Conservation (phyloP, 441 rosid species). For the Adansonia madagascariensis region DNA sequence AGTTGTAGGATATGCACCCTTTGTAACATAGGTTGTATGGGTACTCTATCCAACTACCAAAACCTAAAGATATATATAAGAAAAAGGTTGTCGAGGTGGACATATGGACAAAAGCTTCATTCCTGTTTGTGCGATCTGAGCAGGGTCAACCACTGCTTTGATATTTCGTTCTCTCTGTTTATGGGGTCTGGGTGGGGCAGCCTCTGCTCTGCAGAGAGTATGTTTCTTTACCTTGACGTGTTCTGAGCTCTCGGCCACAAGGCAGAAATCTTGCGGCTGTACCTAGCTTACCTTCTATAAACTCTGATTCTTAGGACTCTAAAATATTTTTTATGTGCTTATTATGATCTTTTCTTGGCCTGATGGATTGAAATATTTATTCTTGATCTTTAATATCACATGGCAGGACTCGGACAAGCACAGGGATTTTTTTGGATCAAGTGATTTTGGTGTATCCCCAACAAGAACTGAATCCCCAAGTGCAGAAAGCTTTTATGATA, state of each 20-base stretch:
- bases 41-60: too few species aligned
- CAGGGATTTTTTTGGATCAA: slow-evolving; percentile 62
- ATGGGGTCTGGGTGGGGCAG: too few species aligned
- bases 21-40: too few species aligned
- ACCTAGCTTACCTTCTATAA: slow-evolving; percentile 1
- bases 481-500: slow-evolving; percentile 51
- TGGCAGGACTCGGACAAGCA: slow-evolving; percentile 56
- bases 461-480: slow-evolving; percentile 67
- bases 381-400: slow-evolving; percentile 14
- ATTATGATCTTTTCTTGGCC: neutral
- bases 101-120: too few species aligned
- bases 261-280: slow-evolving; percentile 12
- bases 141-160: too few species aligned
- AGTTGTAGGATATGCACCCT: too few species aligned
- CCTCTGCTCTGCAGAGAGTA: too few species aligned
- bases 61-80: too few species aligned
- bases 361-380: slow-evolving; percentile 4
- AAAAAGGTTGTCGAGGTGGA: too few species aligned
- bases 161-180: too few species aligned
- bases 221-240: neutral
- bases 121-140: too few species aligned
- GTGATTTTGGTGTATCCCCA: slow-evolving; percentile 63
- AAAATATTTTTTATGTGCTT: slow-evolving; percentile 18
- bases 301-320: slow-evolving; percentile 8
- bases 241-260: neutral